Conservation (phyloP, 2,329 filamentous ascomycete genomes). For the Shiraia sp. region DNA sequence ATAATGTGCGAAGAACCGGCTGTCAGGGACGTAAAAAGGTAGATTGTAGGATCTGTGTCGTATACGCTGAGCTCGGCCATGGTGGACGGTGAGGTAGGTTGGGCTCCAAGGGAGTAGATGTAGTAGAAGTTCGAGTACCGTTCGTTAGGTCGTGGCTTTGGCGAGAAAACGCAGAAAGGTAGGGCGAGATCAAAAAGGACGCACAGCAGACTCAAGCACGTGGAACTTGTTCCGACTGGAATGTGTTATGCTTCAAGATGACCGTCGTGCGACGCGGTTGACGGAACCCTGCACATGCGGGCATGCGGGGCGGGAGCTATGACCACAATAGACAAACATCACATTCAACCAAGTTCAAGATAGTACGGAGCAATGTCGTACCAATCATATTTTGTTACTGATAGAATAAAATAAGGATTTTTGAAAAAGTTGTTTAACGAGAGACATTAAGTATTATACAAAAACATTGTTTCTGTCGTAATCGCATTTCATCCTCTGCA, state of each 20-base stretch:
- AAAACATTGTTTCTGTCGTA: slow-evolving; percentile 4
- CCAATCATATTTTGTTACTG: no score
- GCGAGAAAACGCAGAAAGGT: background rate
- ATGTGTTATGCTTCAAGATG: slow-evolving; percentile 11
- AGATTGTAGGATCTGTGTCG: slow-evolving; percentile 63
- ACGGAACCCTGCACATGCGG: slow-evolving; percentile 9
- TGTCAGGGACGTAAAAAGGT: slow-evolving; percentile 94
- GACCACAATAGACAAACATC: no score
- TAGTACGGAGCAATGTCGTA: no score
- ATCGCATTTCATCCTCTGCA: slow-evolving; percentile 3
- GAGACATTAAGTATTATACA: slow-evolving; percentile 27
- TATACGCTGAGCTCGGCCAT: slow-evolving; percentile 49
- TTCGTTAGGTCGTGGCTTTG: background rate
- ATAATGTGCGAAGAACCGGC: slow-evolving; percentile 95
- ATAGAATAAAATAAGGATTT: no score
- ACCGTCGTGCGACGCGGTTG: slow-evolving; percentile 2
- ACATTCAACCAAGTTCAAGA: no score
- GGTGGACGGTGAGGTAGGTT: slow-evolving; percentile 9
- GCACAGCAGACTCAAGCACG: slow-evolving; percentile 6
- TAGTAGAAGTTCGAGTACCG: background rate
- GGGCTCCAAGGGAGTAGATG: background rate
- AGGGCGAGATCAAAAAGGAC: background rate
- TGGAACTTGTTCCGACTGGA: slow-evolving; percentile 13
- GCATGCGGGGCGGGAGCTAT: slow-evolving; percentile 6
- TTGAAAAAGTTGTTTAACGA: no score